Evolutionary conservation across 1,284 basidiomycete genomes (phyloP).

Genomic region (Tilletiaria anomala): DNA sequence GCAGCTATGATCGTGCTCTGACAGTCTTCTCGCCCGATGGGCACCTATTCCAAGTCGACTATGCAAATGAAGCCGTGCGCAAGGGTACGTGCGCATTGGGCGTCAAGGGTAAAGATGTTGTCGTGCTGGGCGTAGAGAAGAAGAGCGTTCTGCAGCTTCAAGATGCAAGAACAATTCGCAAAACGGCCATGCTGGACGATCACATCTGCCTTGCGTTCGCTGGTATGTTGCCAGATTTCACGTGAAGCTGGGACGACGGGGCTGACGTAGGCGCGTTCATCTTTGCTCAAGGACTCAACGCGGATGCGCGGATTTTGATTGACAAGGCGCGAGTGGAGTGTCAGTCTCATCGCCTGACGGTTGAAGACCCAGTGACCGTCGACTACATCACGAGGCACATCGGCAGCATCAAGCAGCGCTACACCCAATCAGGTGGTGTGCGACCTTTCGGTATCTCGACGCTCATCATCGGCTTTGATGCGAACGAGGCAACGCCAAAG

Average conservation of each 20-base stretch:
- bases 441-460: slow-evolving; percentile 96
- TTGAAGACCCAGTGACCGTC: slow-evolving; percentile 93
- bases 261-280: neutral
- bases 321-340: slow-evolving; percentile 97
- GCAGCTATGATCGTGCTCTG: slow-evolving; percentile 46
- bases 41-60: slow-evolving; percentile 63
- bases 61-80: slow-evolving; percentile 87
- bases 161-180: slow-evolving; percentile 90
- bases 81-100: slow-evolving; percentile 98
- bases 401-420: slow-evolving; percentile 87
- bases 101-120: slow-evolving; percentile 82
- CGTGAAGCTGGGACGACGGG: neutral
- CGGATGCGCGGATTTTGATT: slow-evolving; percentile 91
- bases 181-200: slow-evolving; percentile 97
- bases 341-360: slow-evolving; percentile 89
- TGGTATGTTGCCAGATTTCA: slow-evolving; percentile 55
- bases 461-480: slow-evolving; percentile 92
- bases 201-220: slow-evolving; percentile 96
- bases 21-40: slow-evolving; percentile 92
- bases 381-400: slow-evolving; percentile 98
- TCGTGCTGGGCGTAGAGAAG: slow-evolving; percentile 97
- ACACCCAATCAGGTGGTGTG: slow-evolving; percentile 98
- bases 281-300: too few relatives aligned
- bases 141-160: slow-evolving; percentile 93
- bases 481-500: slow-evolving; percentile 65